A percentile compares a stretch with the other conserved stretches of the same genome.
Evolutionary conservation across 331 rosid genomes (phyloP).

Genomic region (Cucumis variabilis): DNA sequence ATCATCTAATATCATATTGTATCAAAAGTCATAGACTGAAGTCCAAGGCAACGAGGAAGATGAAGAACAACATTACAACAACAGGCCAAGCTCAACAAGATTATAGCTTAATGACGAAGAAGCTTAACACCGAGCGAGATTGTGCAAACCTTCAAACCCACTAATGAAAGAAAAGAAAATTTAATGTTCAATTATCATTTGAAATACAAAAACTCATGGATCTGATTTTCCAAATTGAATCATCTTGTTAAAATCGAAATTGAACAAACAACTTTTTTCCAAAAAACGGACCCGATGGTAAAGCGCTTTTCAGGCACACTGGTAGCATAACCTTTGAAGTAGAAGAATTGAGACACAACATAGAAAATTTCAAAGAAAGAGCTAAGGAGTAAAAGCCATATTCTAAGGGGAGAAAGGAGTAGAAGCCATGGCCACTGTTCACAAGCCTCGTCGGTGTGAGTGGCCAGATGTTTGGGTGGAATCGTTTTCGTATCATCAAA

Average conservation of each 20-base stretch:
- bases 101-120: conserved; percentile 33
- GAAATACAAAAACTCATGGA: neutral
- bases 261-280: neutral
- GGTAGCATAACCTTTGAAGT: too few relatives aligned
- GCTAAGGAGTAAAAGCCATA: too few relatives aligned
- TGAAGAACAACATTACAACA: neutral
- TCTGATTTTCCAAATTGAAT: neutral
- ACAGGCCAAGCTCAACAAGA: neutral
- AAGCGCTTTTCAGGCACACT: too few relatives aligned
- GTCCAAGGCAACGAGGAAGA: neutral
- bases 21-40: neutral
- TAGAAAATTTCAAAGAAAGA: neutral
- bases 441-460: too few relatives aligned
- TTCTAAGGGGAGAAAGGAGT: too few relatives aligned
- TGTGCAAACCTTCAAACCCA: conserved; percentile 54
- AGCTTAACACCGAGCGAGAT: conserved; percentile 59
- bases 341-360: too few relatives aligned
- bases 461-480: too few relatives aligned
- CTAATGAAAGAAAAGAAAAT: conserved; percentile 47
- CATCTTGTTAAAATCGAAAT: too few relatives aligned
- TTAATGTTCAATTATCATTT: conserved; percentile 38
- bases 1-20: too few relatives aligned
- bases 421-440: too few relatives aligned
- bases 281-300: neutral
- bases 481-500: too few relatives aligned